Percentiles rank a stretch among this genome's conserved stretches.
Evolutionary conservation across 202 grass and related monocot genomes (phyloP).

Genomic region (Cymbopogon flexuosus): DNA sequence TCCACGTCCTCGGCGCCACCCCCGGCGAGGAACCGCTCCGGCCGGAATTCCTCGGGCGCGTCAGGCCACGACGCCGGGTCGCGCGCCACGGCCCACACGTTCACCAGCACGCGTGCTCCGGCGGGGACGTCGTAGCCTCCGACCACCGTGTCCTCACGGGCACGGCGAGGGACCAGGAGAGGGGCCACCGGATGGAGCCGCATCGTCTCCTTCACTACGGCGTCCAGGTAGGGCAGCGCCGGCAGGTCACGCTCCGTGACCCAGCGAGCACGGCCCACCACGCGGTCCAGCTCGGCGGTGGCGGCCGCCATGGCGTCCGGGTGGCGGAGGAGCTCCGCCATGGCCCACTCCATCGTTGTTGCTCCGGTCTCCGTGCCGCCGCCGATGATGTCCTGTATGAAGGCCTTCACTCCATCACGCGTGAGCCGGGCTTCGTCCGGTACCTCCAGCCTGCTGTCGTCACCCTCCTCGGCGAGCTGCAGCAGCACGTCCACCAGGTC

Average conservation of each 20-base stretch:
- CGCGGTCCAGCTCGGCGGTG: constrained; percentile 43
- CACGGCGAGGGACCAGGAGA: neutral
- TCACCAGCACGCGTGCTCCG: constrained; percentile 41
- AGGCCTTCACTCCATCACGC: constrained; percentile 30
- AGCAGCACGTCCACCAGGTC: constrained; percentile 50
- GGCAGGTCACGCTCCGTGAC: constrained; percentile 3
- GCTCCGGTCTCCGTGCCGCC: constrained; percentile 48
- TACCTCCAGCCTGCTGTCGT: neutral
- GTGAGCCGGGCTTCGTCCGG: neutral
- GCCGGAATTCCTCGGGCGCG: constrained; percentile 51
- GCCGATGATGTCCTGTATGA: constrained; percentile 45
- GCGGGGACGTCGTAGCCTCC: constrained; percentile 41
- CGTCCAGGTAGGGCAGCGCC: neutral
- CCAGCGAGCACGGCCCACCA: constrained; percentile 36
- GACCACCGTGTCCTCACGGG: neutral
- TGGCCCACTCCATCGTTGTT: constrained; percentile 39
- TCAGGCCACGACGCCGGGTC: constrained; percentile 51
- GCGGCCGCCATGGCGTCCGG: constrained; percentile 35
- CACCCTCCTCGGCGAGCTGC: neutral
- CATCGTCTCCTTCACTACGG: neutral
- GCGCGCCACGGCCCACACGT: constrained; percentile 41
- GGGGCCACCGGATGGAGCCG: neutral
- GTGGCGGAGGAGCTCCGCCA: constrained; percentile 37
- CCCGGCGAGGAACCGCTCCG: constrained; percentile 49
- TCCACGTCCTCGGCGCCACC: constrained; percentile 19